Base-by-base conservation (phyloP, 163 green algal species). In the Trebouxia gelatinosa region DNA sequence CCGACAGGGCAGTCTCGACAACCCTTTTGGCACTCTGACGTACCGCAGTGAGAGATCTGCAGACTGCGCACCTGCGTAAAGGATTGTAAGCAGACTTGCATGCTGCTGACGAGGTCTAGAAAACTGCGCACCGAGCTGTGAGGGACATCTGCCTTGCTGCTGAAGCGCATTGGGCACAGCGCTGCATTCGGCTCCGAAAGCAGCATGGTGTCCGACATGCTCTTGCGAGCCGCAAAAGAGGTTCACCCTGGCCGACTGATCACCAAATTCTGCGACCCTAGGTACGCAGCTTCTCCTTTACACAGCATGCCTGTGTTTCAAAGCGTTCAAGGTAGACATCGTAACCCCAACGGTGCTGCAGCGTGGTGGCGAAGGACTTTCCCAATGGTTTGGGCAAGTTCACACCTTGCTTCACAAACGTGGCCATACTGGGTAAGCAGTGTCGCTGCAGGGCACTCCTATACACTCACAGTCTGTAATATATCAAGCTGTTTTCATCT, bases 321-420 rank as follows among this genome's bases (percentile, higher is more conserved):
- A 2, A 13, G n/a, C 9, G 1, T 35, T 26, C 54, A 19, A 17
- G 11, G 32, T 26, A 37, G 54, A 65, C 54, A 26, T 65, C 54
- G 0, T 31, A 17, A n/a, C 23, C 13, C 19, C 54, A 34, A 7
- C 9, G 6, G 37, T 59, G 11, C 3, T 79, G 50, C 74, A 84
- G 79, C 39, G 40, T 66, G 21, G 74, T 80, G 21, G 68, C 26
- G 1, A 67, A 81, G 39, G 66, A 84, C 32, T 81, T 81, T 38
- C 70, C 70, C 31, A 64, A 64, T 1, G 65, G 34, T 0, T 68
- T 85, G 26, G 85, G 85, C 40, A 72, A 67, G 9, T 90, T 87
- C 72, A 90, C 86, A 11, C 86, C 86, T 62, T 90, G 86, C 48
- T 90, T 90, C 72, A 87, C 74, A 37, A 86, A 90, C 62, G 79